Conservation (phyloP, 257 asterid genomes). For the Fraxinus excelsior region DNA sequence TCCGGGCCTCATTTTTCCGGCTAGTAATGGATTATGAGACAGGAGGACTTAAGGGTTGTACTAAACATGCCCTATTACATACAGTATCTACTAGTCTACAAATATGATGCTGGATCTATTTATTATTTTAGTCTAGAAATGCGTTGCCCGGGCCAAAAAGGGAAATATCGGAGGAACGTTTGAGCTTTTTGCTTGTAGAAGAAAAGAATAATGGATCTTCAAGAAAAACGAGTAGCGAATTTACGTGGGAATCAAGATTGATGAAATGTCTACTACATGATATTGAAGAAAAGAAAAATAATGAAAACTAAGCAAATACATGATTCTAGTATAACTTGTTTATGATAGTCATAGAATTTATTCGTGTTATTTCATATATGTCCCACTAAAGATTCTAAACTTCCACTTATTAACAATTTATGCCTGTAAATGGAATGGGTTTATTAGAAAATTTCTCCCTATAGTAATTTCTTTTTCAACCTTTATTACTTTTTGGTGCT, state of each 20-base stretch:
- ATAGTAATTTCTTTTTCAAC: no score
- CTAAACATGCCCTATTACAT: not conserved
- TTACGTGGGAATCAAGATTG: conserved; percentile 34
- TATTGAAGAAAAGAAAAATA: conserved; percentile 3
- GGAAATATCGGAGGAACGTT: conserved; percentile 15
- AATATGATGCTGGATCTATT: not conserved
- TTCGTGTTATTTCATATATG: no score
- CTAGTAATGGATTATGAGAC: not conserved
- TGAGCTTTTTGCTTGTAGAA: conserved; percentile 30
- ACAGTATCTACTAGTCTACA: not conserved
- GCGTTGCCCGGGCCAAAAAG: conserved; percentile 3
- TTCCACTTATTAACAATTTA: no score
- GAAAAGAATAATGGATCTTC: conserved; percentile 42
- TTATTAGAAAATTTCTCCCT: no score
- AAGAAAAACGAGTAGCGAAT: not conserved
- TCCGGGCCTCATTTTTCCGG: conserved; percentile 32
- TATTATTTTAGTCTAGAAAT: not conserved
- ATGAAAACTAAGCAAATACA: conserved; percentile 17
- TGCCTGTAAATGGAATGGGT: no score
- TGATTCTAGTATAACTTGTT: conserved; percentile 31
- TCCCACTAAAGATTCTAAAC: no score
- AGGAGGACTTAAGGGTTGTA: not conserved
- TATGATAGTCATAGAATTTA: conserved; percentile 28
- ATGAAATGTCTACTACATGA: not conserved
- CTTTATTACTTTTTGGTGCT: no score